Evolutionary conservation across 345 rosid genomes (phyloP).

Genomic region (Populus tremula): DNA sequence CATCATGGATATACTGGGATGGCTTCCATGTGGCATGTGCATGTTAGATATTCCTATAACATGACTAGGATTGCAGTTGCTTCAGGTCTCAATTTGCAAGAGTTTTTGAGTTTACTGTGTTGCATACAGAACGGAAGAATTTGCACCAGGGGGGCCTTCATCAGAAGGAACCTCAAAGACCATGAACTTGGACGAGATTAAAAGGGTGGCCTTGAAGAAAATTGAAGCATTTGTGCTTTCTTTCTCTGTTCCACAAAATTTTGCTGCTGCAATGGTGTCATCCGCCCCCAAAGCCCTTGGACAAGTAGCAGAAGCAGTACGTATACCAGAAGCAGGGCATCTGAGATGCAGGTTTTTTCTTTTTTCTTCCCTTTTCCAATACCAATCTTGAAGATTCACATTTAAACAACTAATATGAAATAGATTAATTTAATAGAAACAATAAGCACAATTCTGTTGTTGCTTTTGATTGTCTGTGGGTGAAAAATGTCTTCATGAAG

Average conservation of each 20-base stretch:
- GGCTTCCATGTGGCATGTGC: too few relatives aligned
- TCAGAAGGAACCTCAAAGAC: slow-evolving; percentile 20
- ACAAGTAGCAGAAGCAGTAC: slow-evolving; percentile 30
- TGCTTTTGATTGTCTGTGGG: background rate
- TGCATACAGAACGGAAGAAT: slow-evolving; percentile 38
- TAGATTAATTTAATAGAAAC: background rate
- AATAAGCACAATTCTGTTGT: background rate
- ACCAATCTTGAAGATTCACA: background rate
- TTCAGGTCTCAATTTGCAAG: background rate
- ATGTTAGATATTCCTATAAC: background rate
- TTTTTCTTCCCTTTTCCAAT: background rate
- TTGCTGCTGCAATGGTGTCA: slow-evolving; percentile 13
- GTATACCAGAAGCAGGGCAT: slow-evolving; percentile 37
- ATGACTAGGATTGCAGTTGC: background rate
- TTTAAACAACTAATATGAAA: too few relatives aligned
- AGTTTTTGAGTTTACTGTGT: background rate
- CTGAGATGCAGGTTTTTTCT: slow-evolving; percentile 39
- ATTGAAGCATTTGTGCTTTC: slow-evolving; percentile 31
- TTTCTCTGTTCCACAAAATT: slow-evolving; percentile 25
- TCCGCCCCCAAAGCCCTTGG: slow-evolving; percentile 24
- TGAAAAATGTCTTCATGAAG: background rate
- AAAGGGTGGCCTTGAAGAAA: slow-evolving; percentile 30
- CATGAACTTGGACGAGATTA: slow-evolving; percentile 10
- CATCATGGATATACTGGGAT: too few relatives aligned
- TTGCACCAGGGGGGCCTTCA: slow-evolving; percentile 12